Percentiles rank a stretch among this genome's conserved stretches.
Evolutionary conservation across 495 filamentous ascomycete species (phyloP).

Genomic region (Massariosphaeria phaeospora): DNA sequence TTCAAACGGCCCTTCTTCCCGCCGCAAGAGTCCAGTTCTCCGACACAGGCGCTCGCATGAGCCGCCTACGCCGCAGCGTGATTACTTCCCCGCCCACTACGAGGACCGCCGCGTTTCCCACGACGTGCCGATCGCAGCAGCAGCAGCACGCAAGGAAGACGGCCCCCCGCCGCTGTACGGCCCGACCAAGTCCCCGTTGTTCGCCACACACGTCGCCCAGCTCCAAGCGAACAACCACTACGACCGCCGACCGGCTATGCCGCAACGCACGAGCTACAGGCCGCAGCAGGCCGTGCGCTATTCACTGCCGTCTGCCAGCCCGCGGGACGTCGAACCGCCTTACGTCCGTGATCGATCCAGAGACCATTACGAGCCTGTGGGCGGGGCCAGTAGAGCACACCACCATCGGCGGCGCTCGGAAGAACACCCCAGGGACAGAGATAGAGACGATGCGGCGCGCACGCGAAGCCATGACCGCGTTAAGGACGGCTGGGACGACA

Average conservation of each 20-base stretch:
- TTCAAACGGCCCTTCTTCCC: constrained; percentile 5
- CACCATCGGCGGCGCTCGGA: constrained; percentile 2
- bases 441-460: not conserved
- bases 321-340: constrained; percentile 7
- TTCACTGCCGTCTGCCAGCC: constrained; percentile 5
- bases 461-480: constrained; percentile 11
- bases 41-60: constrained; percentile 37
- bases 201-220: constrained; percentile 39
- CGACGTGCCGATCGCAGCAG: not conserved
- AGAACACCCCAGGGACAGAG: not conserved
- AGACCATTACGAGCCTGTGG: not conserved
- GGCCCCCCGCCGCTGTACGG: constrained; percentile 27
- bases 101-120: constrained; percentile 22
- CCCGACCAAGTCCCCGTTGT: constrained; percentile 37
- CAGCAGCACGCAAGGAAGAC: constrained; percentile 2
- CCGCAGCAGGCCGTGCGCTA: constrained; percentile 15
- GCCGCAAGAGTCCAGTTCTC: constrained; percentile 23
- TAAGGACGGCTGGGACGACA: constrained; percentile 15
- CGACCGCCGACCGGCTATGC: constrained; percentile 18
- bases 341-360: constrained; percentile 4
- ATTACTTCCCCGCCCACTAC: constrained; percentile 31
- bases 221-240: constrained; percentile 28
- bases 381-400: not conserved
- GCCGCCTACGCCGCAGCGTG: constrained; percentile 34
- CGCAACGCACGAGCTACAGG: constrained; percentile 1